phyloP scores from a whole-genome alignment of 2,329 filamentous ascomycete genomes.

The Coccinonectria pachysandricola region DNA sequence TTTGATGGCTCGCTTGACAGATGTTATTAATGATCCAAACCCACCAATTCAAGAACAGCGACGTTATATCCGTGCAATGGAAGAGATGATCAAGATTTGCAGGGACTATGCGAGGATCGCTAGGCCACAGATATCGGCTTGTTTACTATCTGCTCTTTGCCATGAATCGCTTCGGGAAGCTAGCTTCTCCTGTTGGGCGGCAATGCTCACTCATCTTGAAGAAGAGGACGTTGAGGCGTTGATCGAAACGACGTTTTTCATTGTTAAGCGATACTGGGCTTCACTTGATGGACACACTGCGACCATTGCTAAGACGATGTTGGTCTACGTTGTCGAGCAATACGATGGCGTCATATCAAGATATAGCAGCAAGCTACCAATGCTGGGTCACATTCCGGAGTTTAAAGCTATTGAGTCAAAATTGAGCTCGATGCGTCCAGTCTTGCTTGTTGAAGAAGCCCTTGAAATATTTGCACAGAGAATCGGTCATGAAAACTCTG shows the following conservation, averaged over 20 bases:
- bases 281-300: constrained; percentile 52
- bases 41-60: constrained; percentile 57
- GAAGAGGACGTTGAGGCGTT: constrained; percentile 70
- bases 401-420: constrained; percentile 58
- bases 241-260: constrained; percentile 80
- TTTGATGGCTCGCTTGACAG: constrained; percentile 73
- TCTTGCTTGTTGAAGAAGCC: constrained; percentile 38
- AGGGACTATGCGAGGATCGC: constrained; percentile 65
- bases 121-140: constrained; percentile 89
- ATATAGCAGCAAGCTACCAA: constrained; percentile 68
- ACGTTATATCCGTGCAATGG: constrained; percentile 70
- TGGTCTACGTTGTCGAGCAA: constrained; percentile 55
- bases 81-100: constrained; percentile 75
- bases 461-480: constrained; percentile 64
- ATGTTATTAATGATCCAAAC: constrained; percentile 62
- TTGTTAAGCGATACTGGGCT: constrained; percentile 74
- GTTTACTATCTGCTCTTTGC: constrained; percentile 72
- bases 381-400: constrained; percentile 58
- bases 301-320: constrained; percentile 47
- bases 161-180: constrained; percentile 63
- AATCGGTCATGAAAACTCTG: constrained; percentile 71
- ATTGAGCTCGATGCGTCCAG: constrained; percentile 53
- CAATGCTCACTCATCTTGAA: constrained; percentile 64
- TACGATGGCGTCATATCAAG: constrained; percentile 52
- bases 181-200: constrained; percentile 76